phyloP scores from a whole-genome alignment of 768 basidiomycete genomes.

The Cyclocybe aegerita region DNA sequence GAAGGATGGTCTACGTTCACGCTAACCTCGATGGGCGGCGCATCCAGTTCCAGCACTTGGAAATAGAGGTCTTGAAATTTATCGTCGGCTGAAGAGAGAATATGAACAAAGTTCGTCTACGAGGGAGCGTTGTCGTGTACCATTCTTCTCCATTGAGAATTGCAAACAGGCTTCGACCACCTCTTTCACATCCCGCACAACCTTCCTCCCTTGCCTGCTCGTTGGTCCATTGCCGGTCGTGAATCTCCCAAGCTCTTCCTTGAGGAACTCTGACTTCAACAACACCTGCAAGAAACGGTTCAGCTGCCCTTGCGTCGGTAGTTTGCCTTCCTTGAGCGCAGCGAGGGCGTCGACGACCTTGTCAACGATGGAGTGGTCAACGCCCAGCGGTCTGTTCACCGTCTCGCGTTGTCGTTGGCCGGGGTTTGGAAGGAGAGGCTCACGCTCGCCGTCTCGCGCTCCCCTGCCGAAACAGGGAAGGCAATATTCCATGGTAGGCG shows the following conservation, averaged over 20 bases:
- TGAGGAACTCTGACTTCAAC: slow-evolving; percentile 27
- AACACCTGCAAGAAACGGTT: slow-evolving; percentile 22
- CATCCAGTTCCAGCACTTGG: slow-evolving; percentile 21
- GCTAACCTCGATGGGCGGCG: slow-evolving; percentile 14
- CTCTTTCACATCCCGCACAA: slow-evolving; percentile 26
- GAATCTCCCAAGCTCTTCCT: slow-evolving; percentile 6
- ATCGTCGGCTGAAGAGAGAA: slow-evolving; percentile 29
- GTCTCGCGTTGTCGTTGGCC: neutral
- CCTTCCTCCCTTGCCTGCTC: slow-evolving; percentile 26
- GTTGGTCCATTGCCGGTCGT: slow-evolving; percentile 23
- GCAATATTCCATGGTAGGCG: slow-evolving; percentile 15
- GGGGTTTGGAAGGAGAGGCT: slow-evolving; percentile 16
- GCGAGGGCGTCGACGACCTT: slow-evolving; percentile 34
- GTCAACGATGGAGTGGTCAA: slow-evolving; percentile 18
- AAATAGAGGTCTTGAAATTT: slow-evolving; percentile 37
- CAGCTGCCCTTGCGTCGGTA: slow-evolving; percentile 39
- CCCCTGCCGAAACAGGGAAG: slow-evolving; percentile 18
- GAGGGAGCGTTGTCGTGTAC: slow-evolving; percentile 17
- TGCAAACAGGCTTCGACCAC: slow-evolving; percentile 30
- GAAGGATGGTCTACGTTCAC: slow-evolving; percentile 14
- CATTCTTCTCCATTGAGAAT: slow-evolving; percentile 38
- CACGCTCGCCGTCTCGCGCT: slow-evolving; percentile 13
- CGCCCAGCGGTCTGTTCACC: neutral
- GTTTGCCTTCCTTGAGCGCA: slow-evolving; percentile 35
- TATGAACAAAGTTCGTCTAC: neutral